These are phyloP conservation scores for Cadophora luteo-olivacea DNA, from an alignment of 2,329 filamentous ascomycete genomes.

Conservation along the genomic window DNA sequence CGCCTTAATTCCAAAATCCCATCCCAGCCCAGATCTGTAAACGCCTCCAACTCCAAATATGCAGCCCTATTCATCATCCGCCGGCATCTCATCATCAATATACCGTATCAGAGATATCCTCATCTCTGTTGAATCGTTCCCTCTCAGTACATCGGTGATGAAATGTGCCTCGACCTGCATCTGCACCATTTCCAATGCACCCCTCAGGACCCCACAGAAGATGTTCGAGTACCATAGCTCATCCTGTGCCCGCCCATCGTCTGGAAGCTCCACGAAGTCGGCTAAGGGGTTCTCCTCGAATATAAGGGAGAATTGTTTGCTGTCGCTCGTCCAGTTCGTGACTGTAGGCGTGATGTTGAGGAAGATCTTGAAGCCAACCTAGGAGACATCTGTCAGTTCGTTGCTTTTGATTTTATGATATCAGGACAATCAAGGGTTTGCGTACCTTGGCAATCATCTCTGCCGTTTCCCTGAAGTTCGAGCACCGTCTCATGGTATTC, in stretches of 20 bases:
- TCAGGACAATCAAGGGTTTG: background rate
- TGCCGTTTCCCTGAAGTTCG: slow-evolving; percentile 93
- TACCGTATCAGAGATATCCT: slow-evolving; percentile 89
- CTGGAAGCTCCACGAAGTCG: slow-evolving; percentile 96
- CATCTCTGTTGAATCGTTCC: slow-evolving; percentile 98
- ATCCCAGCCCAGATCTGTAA: slow-evolving; percentile 16
- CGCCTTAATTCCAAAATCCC: slow-evolving; percentile 1
- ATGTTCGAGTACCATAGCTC: slow-evolving; percentile 99
- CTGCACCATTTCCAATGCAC: slow-evolving; percentile 97
- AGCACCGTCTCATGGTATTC: slow-evolving; percentile 84
- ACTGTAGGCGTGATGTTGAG: slow-evolving; percentile 94
- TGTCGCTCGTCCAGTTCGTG: slow-evolving; percentile 95
- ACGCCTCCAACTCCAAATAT: slow-evolving; percentile 32
- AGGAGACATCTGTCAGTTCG: slow-evolving; percentile 15
- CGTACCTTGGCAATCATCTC: slow-evolving; percentile 92
- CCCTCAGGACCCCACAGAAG: slow-evolving; percentile 88
- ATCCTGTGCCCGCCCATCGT: slow-evolving; percentile 93
- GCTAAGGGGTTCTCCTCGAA: slow-evolving; percentile 97
- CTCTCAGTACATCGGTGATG: slow-evolving; percentile 88
- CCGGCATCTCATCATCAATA: slow-evolving; percentile 96
- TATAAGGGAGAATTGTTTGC: slow-evolving; percentile 93
- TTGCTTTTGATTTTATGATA: background rate
- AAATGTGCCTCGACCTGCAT: slow-evolving; percentile 99
- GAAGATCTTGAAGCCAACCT: slow-evolving; percentile 99
- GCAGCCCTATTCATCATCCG: slow-evolving; percentile 75